phyloP scores from a whole-genome alignment of 352 stramenopile genomes.

The Phytopythium kandeliae region DNA sequence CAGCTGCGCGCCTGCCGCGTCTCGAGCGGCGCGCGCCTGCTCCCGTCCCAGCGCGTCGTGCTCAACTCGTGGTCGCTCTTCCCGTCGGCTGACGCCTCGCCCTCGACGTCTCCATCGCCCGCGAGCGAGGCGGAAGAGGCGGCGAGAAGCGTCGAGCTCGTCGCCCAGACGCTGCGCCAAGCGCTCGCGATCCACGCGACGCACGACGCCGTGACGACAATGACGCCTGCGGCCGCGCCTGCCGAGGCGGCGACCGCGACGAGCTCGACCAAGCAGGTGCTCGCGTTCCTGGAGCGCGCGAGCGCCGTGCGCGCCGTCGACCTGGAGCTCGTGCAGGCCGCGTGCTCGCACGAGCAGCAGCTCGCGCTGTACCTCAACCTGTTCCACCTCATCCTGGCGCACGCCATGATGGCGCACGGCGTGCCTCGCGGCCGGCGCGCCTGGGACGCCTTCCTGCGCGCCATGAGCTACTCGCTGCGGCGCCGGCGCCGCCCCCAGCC shows the following conservation, averaged over 20 bases:
- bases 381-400: slow-evolving; percentile 67
- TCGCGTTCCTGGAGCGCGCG: slow-evolving; percentile 67
- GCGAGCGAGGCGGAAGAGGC: slow-evolving; percentile 2
- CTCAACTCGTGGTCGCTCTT: slow-evolving; percentile 68
- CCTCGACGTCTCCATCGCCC: neutral
- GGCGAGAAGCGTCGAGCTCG: slow-evolving; percentile 12
- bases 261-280: slow-evolving; percentile 18
- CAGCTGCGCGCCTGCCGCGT: slow-evolving; percentile 41
- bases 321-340: slow-evolving; percentile 31
- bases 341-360: slow-evolving; percentile 52
- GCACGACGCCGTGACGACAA: slow-evolving; percentile 13
- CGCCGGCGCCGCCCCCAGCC: slow-evolving; percentile 22
- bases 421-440: slow-evolving; percentile 51
- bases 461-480: slow-evolving; percentile 60
- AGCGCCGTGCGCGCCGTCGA: slow-evolving; percentile 54
- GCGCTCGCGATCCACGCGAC: slow-evolving; percentile 29
- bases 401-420: slow-evolving; percentile 68
- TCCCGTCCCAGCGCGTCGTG: slow-evolving; percentile 41
- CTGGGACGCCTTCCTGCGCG: slow-evolving; percentile 50
- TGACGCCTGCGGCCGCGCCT: no score
- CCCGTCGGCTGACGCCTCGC: no score
- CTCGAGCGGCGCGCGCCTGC: slow-evolving; percentile 19
- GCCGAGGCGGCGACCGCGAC: slow-evolving; percentile 31
- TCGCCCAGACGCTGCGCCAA: slow-evolving; percentile 23
- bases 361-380: slow-evolving; percentile 78